Conservation (phyloP, 768 basidiomycete species). For the Mycena alexandri region DNA sequence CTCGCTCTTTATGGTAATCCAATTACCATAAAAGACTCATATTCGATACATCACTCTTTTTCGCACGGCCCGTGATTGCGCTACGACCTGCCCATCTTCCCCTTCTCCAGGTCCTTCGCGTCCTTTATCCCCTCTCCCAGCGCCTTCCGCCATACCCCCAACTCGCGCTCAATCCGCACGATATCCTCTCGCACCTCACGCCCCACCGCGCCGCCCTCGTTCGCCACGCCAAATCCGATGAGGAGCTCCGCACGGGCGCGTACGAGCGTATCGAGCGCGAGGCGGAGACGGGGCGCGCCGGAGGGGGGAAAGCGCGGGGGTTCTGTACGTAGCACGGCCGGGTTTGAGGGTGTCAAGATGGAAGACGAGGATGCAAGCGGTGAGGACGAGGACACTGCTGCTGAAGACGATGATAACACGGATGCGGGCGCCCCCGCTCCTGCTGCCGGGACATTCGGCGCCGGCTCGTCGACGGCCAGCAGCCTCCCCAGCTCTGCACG, state of each 20-base stretch:
- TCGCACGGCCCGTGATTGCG: no score
- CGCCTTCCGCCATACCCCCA: conserved; percentile 77
- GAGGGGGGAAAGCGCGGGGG: conserved; percentile 70
- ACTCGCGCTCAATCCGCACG: conserved; percentile 77
- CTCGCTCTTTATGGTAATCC: no score
- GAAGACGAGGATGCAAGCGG: no score
- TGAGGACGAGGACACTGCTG: no score
- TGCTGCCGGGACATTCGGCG: conserved; percentile 47
- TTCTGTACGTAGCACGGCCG: neutral
- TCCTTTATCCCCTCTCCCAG: conserved; percentile 69
- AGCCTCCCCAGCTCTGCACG: conserved; percentile 87
- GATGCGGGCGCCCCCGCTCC: conserved; percentile 29
- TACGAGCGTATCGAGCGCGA: conserved; percentile 75
- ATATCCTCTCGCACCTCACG: conserved; percentile 69
- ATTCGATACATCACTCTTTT: no score
- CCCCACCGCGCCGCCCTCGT: conserved; percentile 81
- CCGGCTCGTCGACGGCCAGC: conserved; percentile 81
- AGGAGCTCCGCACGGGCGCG: conserved; percentile 71
- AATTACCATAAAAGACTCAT: no score
- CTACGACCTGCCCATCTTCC: no score
- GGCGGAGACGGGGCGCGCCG: conserved; percentile 70
- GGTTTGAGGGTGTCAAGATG: no score
- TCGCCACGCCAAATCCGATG: conserved; percentile 78
- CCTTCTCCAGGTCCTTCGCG: conserved; percentile 23
- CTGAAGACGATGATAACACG: no score